Evolutionary conservation across 768 basidiomycete genomes (phyloP), one percentile per base, ranked within the genome.

Genomic region (Rhodotorula graminis): DNA sequence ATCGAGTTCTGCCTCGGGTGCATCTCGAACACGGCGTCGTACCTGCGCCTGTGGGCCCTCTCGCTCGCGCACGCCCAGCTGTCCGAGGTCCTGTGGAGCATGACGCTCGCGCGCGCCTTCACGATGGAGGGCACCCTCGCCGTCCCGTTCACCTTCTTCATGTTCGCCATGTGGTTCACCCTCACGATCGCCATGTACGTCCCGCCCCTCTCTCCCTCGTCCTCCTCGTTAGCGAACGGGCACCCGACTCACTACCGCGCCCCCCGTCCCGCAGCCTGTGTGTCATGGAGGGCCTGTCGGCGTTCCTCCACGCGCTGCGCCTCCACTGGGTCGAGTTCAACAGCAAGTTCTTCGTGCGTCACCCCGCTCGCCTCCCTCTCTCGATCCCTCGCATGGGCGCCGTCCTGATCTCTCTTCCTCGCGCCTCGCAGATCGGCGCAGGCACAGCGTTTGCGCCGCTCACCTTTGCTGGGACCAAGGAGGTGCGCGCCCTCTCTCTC

Each of bases 1-100:
- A 97, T 99, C 82, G 96, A 99, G 83, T 99, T 98, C 83, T 99
- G 96, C 80, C 87, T 99, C 47, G 96, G 95, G 14, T 97, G 95
- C 81, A 97, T 67, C 70, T 74, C 64, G n/a, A 69, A 64, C 75
- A 81, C 80, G 29, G 83, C 83, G 18, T 82, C 82, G 10, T 83
- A 83, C 74, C 81, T 83, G 18, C 82, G 95, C 80, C 85, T 99
- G 52, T 98, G 95, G 95, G 96, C 96, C 29, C 86, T 99, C 14
- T 99, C 96, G 37, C 86, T 99, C 64, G 96, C 96, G 19, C 96
- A 99, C 82, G 93, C 96, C 29, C 96, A 98, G 82, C 84, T 99
- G 27, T 95, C 93, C 52, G 93, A 93, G 81, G 93, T 95, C 65
- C 83, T 95, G 69, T 95, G 79, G 79, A 65, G 37, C 47, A 79